Evolutionary conservation across 176 grass and related monocot genomes (phyloP).

Genomic region (Oryza glumipatula): DNA sequence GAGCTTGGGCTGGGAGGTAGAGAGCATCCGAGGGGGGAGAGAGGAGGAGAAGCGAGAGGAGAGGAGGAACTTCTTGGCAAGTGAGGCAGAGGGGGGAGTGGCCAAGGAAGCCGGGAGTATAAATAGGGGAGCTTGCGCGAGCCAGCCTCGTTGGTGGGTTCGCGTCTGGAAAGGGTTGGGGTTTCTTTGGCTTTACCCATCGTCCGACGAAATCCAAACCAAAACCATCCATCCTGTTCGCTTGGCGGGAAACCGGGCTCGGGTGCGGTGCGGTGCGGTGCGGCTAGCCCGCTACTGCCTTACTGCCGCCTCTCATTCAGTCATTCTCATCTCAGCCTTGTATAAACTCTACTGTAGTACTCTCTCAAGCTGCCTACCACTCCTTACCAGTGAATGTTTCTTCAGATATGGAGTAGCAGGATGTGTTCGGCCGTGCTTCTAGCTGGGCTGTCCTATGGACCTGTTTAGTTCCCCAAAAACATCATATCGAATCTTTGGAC

Average conservation of each 20-base stretch:
- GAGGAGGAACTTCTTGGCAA: neutral
- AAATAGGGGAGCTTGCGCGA: neutral
- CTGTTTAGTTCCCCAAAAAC: too few species aligned
- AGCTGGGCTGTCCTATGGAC: too few species aligned
- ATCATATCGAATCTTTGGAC: too few species aligned
- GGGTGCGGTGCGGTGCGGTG: too few species aligned
- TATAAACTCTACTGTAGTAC: too few species aligned
- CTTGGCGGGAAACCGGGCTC: slow-evolving; percentile 2
- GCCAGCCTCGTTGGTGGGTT: too few species aligned
- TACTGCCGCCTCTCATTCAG: too few species aligned
- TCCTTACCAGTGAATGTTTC: neutral
- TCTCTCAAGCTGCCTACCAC: too few species aligned
- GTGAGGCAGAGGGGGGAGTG: neutral
- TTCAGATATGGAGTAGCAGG: neutral
- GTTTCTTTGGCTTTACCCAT: neutral
- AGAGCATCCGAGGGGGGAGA: slow-evolving; percentile 9
- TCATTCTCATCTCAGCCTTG: neutral
- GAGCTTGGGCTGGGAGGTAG: neutral
- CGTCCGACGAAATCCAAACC: neutral
- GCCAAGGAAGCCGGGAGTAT: neutral
- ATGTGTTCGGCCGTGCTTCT: too few species aligned
- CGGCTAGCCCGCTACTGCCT: too few species aligned
- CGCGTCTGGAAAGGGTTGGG: neutral
- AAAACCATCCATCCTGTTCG: neutral
- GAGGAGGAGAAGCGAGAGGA: neutral